phyloP scores from a whole-genome alignment of 2,329 filamentous ascomycete species.

The Stachybotrys chlorohalonatus region DNA sequence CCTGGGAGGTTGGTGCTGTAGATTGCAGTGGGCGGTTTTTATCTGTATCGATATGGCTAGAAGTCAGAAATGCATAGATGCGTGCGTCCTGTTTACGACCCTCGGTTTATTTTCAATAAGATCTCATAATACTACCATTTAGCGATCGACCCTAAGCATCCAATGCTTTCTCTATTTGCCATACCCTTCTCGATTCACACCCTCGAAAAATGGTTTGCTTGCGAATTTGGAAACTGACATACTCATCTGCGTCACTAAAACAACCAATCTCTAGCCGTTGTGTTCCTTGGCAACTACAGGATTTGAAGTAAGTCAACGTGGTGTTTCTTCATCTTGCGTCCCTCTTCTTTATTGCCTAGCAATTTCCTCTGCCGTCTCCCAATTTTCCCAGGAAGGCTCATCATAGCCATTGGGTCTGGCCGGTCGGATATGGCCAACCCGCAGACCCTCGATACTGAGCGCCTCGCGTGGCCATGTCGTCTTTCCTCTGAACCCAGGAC shows the following conservation, averaged over 20 bases:
- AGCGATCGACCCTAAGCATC: background rate
- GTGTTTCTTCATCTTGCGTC: too few species aligned
- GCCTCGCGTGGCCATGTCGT: background rate
- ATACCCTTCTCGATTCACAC: too few species aligned
- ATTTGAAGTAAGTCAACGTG: too few species aligned
- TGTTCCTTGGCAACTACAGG: background rate
- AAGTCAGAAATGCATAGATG: background rate
- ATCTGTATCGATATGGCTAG: conserved; percentile 20
- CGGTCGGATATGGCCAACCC: background rate
- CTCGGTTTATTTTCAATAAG: conserved; percentile 1
- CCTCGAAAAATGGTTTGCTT: too few species aligned
- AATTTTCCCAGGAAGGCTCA: background rate
- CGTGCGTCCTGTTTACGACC: background rate
- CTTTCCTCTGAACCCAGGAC: background rate
- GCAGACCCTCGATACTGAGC: background rate
- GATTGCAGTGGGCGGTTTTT: conserved; percentile 13
- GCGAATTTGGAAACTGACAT: too few species aligned
- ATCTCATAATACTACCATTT: background rate
- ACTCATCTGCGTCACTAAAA: background rate
- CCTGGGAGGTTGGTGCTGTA: conserved; percentile 64
- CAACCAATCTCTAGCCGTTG: background rate
- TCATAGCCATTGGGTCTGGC: background rate
- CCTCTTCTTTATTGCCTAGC: background rate
- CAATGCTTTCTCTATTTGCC: too few species aligned
- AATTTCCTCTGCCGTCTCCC: background rate